Percentiles rank a stretch among this genome's conserved stretches.
These are phyloP conservation scores for Coniochaeta sp. DNA, from an alignment of 2,329 filamentous ascomycete genomes.

Conservation along the genomic window DNA sequence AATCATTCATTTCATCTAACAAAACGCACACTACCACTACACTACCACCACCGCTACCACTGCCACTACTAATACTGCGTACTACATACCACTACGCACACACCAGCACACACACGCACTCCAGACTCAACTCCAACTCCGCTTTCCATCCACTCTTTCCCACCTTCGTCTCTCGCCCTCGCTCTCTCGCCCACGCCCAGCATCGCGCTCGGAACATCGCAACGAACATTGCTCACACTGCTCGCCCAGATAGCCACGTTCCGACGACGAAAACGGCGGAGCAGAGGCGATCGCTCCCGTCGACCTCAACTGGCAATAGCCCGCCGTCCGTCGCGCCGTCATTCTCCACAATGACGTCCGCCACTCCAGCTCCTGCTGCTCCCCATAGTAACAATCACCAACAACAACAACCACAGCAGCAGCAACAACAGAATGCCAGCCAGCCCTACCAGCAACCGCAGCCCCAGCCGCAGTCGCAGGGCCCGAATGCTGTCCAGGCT, in stretches of 20 bases:
- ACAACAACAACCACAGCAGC: constrained; percentile 1
- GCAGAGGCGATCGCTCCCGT: constrained; percentile 1
- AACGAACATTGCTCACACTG: not conserved
- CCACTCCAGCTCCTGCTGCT: not conserved
- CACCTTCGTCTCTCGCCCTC: too few relatives aligned
- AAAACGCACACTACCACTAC: not conserved
- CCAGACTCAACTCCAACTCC: not conserved
- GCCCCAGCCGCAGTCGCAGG: constrained; percentile 21
- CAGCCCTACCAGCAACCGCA: constrained; percentile 4
- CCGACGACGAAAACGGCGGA: not conserved
- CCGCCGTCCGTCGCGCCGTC: constrained; percentile 3
- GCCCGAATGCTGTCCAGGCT: constrained; percentile 25
- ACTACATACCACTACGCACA: not conserved
- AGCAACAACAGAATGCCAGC: constrained; percentile 3
- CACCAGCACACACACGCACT: not conserved
- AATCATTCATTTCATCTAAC: not conserved
- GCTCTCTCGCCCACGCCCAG: not conserved
- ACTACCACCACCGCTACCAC: too few relatives aligned
- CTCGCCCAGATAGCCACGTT: not conserved
- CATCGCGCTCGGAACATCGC: not conserved
- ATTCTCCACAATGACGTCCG: constrained; percentile 5
- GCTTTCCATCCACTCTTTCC: not conserved
- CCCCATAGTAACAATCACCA: not conserved
- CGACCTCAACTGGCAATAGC: not conserved
- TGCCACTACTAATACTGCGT: too few relatives aligned